Conservation (phyloP, 345 rosid species). For the Murraya koenigii region DNA sequence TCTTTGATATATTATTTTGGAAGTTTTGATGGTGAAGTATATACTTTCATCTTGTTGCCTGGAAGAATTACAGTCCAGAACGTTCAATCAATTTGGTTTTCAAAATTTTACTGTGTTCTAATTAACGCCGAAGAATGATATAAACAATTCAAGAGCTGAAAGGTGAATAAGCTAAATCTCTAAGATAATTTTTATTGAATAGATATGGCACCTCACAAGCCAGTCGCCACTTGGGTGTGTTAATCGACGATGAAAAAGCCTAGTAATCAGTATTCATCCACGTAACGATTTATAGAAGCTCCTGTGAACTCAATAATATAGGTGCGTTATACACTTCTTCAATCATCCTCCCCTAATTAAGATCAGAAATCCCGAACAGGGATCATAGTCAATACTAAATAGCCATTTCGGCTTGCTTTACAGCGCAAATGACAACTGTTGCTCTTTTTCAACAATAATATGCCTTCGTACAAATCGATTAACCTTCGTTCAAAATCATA, state of each 20-base stretch:
- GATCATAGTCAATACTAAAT: background rate
- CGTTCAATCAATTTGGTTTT: no score
- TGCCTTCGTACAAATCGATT: no score
- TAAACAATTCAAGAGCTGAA: no score
- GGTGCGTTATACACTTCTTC: background rate
- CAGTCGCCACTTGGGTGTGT: no score
- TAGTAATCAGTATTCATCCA: no score
- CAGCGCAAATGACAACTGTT: conserved; percentile 1
- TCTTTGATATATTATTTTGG: conserved; percentile 14
- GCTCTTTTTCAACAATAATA: background rate
- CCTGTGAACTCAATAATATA: background rate
- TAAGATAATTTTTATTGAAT: no score
- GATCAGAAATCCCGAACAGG: conserved; percentile 6
- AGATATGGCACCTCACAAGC: no score
- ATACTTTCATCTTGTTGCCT: background rate
- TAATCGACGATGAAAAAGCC: no score
- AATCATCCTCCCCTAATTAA: background rate
- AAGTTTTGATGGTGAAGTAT: conserved; percentile 15
- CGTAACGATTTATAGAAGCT: background rate
- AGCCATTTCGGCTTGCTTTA: background rate
- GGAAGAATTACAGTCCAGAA: background rate
- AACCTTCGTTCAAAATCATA: no score
- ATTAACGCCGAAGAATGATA: no score
- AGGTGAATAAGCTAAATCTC: no score
- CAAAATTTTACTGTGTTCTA: no score